Conservation (phyloP, 2,329 filamentous ascomycete genomes). For the Kalaharituber pfeilii region DNA sequence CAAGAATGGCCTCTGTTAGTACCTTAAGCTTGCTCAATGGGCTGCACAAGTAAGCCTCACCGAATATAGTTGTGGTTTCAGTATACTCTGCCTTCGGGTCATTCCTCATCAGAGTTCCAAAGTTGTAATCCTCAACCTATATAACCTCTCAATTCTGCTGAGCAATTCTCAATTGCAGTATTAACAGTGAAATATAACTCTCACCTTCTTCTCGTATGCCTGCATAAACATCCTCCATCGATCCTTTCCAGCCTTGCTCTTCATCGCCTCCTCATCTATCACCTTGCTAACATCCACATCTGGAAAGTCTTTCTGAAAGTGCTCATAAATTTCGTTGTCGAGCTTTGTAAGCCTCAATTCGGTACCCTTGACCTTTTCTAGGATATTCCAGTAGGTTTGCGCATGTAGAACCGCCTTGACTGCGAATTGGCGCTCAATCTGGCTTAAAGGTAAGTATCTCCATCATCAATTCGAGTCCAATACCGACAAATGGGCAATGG, state of each 20-base stretch:
- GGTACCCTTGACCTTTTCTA: slow-evolving; percentile 81
- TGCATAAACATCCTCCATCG: slow-evolving; percentile 89
- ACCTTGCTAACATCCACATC: slow-evolving; percentile 71
- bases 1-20: slow-evolving; percentile 3
- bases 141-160: background rate
- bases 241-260: slow-evolving; percentile 90
- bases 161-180: background rate
- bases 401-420: slow-evolving; percentile 96
- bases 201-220: slow-evolving; percentile 64
- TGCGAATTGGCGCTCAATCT: slow-evolving; percentile 99
- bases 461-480: background rate
- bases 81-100: slow-evolving; percentile 70
- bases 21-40: background rate
- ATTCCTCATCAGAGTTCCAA: slow-evolving; percentile 77
- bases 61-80: slow-evolving; percentile 80
- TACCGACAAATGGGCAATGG: background rate
- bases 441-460: background rate
- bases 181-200: background rate
- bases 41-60: slow-evolving; percentile 31
- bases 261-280: slow-evolving; percentile 87
- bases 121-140: slow-evolving; percentile 83
- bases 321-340: slow-evolving; percentile 85
- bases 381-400: slow-evolving; percentile 90
- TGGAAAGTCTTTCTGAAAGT: slow-evolving; percentile 75
- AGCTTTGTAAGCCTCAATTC: slow-evolving; percentile 76